Percentiles rank a stretch among this genome's conserved stretches.
Conservation (phyloP, 805 yeast species). For the Starmerella vaccinii region DNA sequence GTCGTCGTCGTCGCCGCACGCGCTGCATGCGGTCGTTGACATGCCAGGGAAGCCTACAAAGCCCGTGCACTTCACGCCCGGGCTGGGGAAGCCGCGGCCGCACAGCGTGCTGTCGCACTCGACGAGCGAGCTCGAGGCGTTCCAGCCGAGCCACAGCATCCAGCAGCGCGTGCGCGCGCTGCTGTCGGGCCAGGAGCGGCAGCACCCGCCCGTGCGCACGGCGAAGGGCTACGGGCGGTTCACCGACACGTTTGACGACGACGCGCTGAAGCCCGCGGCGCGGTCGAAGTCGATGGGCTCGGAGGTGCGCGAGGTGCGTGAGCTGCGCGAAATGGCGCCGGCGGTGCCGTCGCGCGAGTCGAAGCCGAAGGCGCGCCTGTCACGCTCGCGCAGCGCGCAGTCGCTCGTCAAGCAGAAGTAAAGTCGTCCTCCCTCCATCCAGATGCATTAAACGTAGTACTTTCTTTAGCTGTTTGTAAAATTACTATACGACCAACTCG, state of each 20-base stretch:
- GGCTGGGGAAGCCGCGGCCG: conserved; percentile 12
- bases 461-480: conserved; percentile 7
- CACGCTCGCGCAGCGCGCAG: conserved; percentile 2
- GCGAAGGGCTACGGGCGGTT: conserved; percentile 78
- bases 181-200: conserved; percentile 25
- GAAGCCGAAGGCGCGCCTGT: conserved; percentile 7
- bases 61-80: conserved; percentile 3
- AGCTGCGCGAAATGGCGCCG: conserved; percentile 4
- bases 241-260: conserved; percentile 35
- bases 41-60: not conserved
- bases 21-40: not conserved
- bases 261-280: conserved; percentile 2
- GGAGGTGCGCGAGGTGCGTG: conserved; percentile 6
- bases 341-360: conserved; percentile 6
- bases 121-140: conserved; percentile 11
- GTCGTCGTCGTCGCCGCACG: no score
- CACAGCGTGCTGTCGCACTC: not conserved
- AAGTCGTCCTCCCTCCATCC: not conserved
- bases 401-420: conserved; percentile 12
- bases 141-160: conserved; percentile 28
- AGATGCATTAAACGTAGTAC: conserved; percentile 12
- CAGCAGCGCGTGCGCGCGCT: conserved; percentile 32
- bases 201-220: conserved; percentile 44
- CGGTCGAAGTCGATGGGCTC: conserved; percentile 6
- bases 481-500: no score